These are phyloP conservation scores for Leishmania amazonensis DNA, from an alignment of 208 protist species.

Conservation along the genomic window DNA sequence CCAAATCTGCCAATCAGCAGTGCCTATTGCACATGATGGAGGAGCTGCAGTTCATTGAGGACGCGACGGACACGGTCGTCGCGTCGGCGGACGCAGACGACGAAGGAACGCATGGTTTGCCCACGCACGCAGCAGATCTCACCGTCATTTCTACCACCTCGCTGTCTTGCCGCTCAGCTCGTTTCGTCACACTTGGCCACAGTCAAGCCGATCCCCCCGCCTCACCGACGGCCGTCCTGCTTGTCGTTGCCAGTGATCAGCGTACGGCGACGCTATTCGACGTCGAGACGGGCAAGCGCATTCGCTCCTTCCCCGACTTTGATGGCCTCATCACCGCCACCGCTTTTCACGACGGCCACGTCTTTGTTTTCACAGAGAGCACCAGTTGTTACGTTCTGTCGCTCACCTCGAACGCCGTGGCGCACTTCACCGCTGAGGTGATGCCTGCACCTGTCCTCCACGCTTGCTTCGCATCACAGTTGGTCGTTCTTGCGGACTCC, in stretches of 20 bases:
- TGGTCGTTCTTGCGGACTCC: slow-evolving; percentile 25
- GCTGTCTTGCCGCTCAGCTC: slow-evolving; percentile 13
- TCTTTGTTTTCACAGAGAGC: slow-evolving; percentile 36
- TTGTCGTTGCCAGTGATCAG: slow-evolving; percentile 29
- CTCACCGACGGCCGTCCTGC: slow-evolving; percentile 2
- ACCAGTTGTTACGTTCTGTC: slow-evolving; percentile 29
- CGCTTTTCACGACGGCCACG: slow-evolving; percentile 10
- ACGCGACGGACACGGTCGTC: not conserved
- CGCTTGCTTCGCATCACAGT: slow-evolving; percentile 7
- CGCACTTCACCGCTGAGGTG: slow-evolving; percentile 19
- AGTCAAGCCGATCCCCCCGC: not conserved
- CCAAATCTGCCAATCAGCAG: slow-evolving; percentile 3
- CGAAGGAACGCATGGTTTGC: not conserved
- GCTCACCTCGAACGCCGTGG: slow-evolving; percentile 21
- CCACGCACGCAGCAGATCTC: slow-evolving; percentile 1
- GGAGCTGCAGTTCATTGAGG: slow-evolving; percentile 17
- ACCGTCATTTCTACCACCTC: slow-evolving; percentile 2
- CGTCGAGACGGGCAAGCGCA: slow-evolving; percentile 29
- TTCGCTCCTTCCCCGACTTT: slow-evolving; percentile 54
- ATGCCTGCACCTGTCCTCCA: slow-evolving; percentile 8
- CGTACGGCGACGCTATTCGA: slow-evolving; percentile 34
- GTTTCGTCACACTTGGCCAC: slow-evolving; percentile 14
- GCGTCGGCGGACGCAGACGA: not conserved
- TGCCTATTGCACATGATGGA: slow-evolving; percentile 20
- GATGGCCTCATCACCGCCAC: slow-evolving; percentile 16